Percentiles rank a stretch among this genome's conserved stretches.
Evolutionary conservation across 805 yeast genomes (phyloP).

Genomic region (Metschnikowia proteae): DNA sequence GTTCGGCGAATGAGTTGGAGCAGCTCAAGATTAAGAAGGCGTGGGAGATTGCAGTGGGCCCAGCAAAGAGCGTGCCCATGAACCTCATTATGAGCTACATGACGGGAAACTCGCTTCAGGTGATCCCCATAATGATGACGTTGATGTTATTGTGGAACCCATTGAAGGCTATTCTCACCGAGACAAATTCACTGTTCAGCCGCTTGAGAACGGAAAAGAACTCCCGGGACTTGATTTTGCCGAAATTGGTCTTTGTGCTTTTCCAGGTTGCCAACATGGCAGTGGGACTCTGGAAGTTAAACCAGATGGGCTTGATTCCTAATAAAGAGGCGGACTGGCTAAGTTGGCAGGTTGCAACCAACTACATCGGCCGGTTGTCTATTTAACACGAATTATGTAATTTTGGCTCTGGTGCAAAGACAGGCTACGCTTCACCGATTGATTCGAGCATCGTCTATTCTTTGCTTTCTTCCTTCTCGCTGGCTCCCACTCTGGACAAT

Average conservation of each 20-base stretch:
- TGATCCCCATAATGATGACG: conserved; percentile 89
- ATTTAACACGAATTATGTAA: background rate
- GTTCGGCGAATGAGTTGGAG: conserved; percentile 24
- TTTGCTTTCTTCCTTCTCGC: background rate
- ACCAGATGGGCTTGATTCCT: conserved; percentile 87
- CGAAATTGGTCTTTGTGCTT: conserved; percentile 46
- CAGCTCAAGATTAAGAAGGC: conserved; percentile 58
- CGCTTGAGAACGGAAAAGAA: conserved; percentile 40
- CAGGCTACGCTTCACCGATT: background rate
- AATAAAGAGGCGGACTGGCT: conserved; percentile 88
- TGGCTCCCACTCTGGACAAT: conserved; percentile 13
- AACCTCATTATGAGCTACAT: conserved; percentile 85
- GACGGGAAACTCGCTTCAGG: conserved; percentile 86
- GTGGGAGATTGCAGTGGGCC: conserved; percentile 81
- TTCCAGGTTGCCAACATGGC: conserved; percentile 55
- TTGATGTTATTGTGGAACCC: conserved; percentile 79
- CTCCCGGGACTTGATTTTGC: conserved; percentile 28
- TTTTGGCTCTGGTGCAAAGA: background rate
- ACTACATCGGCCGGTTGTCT: conserved; percentile 9
- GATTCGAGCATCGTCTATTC: background rate
- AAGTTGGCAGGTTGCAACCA: conserved; percentile 61
- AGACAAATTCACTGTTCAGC: conserved; percentile 53
- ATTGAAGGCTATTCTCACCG: conserved; percentile 60
- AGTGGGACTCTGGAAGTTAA: conserved; percentile 81
- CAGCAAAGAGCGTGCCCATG: conserved; percentile 86